These are phyloP conservation scores for Russula virescens DNA, from an alignment of 768 basidiomycete genomes.

Conservation along the genomic window DNA sequence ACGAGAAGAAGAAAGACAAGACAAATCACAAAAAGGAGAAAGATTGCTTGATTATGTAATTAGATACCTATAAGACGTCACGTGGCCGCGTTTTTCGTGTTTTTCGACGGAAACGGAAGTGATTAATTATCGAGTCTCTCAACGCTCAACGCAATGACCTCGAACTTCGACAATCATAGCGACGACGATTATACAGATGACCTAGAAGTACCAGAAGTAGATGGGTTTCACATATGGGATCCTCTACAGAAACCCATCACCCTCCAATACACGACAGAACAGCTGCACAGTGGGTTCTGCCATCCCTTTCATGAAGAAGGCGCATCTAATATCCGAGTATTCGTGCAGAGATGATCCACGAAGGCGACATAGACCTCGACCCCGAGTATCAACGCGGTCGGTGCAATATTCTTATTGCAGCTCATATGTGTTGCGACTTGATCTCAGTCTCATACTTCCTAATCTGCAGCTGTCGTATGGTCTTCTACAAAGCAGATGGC, in stretches of 20 bases:
- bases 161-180: not conserved
- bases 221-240: constrained; percentile 25
- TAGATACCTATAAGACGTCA: not conserved
- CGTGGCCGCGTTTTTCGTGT: not conserved
- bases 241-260: constrained; percentile 24
- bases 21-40: not conserved
- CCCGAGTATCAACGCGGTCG: constrained; percentile 69
- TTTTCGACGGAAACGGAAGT: too few relatives aligned
- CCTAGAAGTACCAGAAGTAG: constrained; percentile 14
- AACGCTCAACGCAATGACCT: constrained; percentile 7
- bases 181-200: constrained; percentile 16
- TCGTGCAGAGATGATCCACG: constrained; percentile 52
- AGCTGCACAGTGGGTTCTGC: constrained; percentile 27
- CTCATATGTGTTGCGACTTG: not conserved
- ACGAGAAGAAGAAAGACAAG: constrained; percentile 4
- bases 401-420: constrained; percentile 18
- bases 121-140: too few relatives aligned
- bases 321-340: not conserved
- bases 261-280: constrained; percentile 24
- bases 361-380: constrained; percentile 62
- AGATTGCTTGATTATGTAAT: constrained; percentile 23
- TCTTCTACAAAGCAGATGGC: constrained; percentile 65
- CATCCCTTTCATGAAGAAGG: not conserved
- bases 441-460: not conserved
- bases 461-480: constrained; percentile 65